These are phyloP conservation scores for Silene noctiflora DNA, from an alignment of 179 eudicot genomes.

Conservation along the genomic window DNA sequence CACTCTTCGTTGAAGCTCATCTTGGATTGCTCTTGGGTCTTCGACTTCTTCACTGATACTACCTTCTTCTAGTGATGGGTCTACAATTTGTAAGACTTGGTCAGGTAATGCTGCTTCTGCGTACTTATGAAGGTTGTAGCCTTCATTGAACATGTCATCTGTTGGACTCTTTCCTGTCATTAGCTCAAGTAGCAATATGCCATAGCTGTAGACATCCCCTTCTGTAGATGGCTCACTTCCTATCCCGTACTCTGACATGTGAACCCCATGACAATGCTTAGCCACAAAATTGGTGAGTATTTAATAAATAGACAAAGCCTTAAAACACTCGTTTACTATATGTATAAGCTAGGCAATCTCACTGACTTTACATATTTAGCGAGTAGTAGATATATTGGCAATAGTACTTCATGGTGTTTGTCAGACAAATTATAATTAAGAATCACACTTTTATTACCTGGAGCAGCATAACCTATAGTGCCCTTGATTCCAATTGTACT, in stretches of 20 bases:
- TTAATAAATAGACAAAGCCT: constrained; percentile 9
- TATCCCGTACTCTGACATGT: constrained; percentile 22
- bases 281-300: not conserved
- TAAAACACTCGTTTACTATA: too few species aligned
- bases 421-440: too few species aligned
- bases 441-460: constrained; percentile 17
- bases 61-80: constrained; percentile 6
- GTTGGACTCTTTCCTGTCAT: constrained; percentile 23
- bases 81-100: constrained; percentile 13
- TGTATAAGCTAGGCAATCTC: not conserved
- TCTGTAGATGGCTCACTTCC: constrained; percentile 6
- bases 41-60: not conserved
- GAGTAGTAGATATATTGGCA: too few species aligned
- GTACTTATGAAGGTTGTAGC: constrained; percentile 23
- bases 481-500: too few species aligned
- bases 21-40: not conserved
- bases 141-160: constrained; percentile 18
- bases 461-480: constrained; percentile 24
- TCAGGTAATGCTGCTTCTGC: constrained; percentile 23
- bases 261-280: not conserved
- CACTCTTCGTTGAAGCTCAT: not conserved
- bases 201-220: constrained; percentile 24
- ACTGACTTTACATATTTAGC: too few species aligned
- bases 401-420: too few species aligned
- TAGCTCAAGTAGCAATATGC: constrained; percentile 26